Base-by-base conservation (phyloP, 805 yeast species). In the Komagataella pastoris region DNA sequence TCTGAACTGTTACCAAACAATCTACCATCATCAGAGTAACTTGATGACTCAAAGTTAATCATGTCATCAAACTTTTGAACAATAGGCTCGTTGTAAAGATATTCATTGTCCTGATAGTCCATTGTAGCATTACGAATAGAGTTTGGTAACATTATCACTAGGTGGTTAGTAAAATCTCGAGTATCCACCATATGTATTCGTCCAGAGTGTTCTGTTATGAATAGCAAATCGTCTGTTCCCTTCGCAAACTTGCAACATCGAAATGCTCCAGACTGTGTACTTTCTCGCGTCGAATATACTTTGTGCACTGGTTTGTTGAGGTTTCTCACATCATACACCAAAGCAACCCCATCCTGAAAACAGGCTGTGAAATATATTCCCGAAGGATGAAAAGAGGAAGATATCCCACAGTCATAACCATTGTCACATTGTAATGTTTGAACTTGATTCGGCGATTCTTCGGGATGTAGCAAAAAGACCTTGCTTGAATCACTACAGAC, bases 121-220 rank as follows among this genome's bases (percentile, higher is more conserved):
- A 44, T 24, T 6, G 17, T n/a, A 18, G 23, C 46, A 14, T 48
- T 36, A 10, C 40, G 40, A 24, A 72, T 64, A 4, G 73, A 71
- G 55, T 66, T 69, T 0, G 93, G 93, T 12, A 85, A 69, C 53
- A 84, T 69, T 2, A 88, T 72, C 44, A 89, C 88, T 63, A 85
- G 91, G 61, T 86, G 91, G 57, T 85, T 81, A 53, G 74, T 70
- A 56, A 80, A 77, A 59, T 85, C 79, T 55, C 96, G 76, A 23
- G 88, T 74, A 63, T 90, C 97, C 24, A 90, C 71, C 52, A 89
- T 71, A 66, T 90, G 98, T 3, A 90, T 85, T 51, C 96, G 73
- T 0, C 95, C 95, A 51, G 81, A 84, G 58, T 90, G 96, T 63
- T 90, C 97, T 51, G 85, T 76, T 2, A 90, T 73, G 51, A 85